Percentiles rank a stretch among this genome's conserved stretches.
phyloP scores from a whole-genome alignment of 1,284 basidiomycete genomes.

The Austroboletus rostrupii region DNA sequence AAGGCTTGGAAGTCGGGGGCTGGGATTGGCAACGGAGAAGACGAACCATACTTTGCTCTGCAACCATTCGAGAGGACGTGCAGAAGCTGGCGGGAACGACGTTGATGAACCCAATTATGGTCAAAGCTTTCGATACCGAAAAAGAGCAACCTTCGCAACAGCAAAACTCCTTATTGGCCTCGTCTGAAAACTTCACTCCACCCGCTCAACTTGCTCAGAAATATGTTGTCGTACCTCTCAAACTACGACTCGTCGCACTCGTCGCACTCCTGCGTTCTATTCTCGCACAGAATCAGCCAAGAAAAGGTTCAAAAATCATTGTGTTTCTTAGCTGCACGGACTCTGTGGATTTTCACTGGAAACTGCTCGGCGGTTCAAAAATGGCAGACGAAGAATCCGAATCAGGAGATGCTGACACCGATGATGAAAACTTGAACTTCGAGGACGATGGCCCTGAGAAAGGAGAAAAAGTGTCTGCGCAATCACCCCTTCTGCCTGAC shows the following conservation, averaged over 20 bases:
- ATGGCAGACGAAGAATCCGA: conserved; percentile 56
- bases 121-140: conserved; percentile 61
- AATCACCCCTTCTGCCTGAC: conserved; percentile 77
- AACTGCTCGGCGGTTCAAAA: conserved; percentile 70
- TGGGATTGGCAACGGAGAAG: conserved; percentile 81
- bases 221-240: conserved; percentile 89
- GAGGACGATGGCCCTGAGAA: conserved; percentile 21
- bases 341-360: conserved; percentile 97
- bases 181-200: conserved; percentile 76
- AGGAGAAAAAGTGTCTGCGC: conserved; percentile 48
- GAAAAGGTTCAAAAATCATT: conserved; percentile 69
- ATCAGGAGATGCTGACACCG: conserved; percentile 23
- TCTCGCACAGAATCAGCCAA: conserved; percentile 54
- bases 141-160: conserved; percentile 11
- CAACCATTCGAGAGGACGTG: conserved; percentile 93
- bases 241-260: conserved; percentile 88
- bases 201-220: conserved; percentile 95
- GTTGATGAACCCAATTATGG: conserved; percentile 67
- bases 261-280: conserved; percentile 81
- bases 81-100: conserved; percentile 88
- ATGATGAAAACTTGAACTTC: conserved; percentile 30
- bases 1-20: conserved; percentile 69
- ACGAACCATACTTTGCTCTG: conserved; percentile 91
- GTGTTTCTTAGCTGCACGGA: conserved; percentile 97
- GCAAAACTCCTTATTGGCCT: conserved; percentile 16